Conservation (phyloP, 148 eudicot genomes). For the Fallopia convolvulus region DNA sequence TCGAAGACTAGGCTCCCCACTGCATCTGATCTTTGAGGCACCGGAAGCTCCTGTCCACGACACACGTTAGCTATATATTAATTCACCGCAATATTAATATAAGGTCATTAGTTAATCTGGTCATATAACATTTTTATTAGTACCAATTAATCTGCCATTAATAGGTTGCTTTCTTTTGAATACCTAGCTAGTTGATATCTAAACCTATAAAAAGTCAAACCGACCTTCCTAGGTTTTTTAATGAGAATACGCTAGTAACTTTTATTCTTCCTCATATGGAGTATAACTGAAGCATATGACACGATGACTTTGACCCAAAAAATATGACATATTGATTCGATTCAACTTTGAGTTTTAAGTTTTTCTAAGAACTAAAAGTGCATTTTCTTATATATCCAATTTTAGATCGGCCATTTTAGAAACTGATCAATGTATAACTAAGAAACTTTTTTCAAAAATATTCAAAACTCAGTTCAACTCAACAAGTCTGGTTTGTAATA, state of each 20-base stretch:
- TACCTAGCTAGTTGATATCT: not conserved
- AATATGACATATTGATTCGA: not conserved
- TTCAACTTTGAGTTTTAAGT: not conserved
- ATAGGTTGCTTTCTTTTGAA: not conserved
- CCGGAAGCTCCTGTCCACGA: conserved; percentile 55
- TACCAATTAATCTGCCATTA: no score
- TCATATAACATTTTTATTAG: not conserved
- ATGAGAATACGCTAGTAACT: not conserved
- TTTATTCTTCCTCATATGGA: not conserved
- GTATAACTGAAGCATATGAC: not conserved
- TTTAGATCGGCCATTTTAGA: not conserved
- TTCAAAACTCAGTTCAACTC: no score
- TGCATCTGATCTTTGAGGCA: conserved; percentile 69
- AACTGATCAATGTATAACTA: no score
- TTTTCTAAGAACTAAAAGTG: not conserved
- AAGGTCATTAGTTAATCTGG: no score
- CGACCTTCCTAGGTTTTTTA: not conserved
- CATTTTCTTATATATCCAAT: not conserved
- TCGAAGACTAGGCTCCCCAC: conserved; percentile 86
- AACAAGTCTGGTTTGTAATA: not conserved
- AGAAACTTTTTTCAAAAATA: no score
- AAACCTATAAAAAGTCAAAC: not conserved
- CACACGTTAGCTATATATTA: no score
- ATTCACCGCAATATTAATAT: no score
- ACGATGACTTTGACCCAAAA: not conserved